These are phyloP conservation scores for Blechomonas ayalai DNA, from an alignment of 208 protist species.

Conservation along the genomic window DNA sequence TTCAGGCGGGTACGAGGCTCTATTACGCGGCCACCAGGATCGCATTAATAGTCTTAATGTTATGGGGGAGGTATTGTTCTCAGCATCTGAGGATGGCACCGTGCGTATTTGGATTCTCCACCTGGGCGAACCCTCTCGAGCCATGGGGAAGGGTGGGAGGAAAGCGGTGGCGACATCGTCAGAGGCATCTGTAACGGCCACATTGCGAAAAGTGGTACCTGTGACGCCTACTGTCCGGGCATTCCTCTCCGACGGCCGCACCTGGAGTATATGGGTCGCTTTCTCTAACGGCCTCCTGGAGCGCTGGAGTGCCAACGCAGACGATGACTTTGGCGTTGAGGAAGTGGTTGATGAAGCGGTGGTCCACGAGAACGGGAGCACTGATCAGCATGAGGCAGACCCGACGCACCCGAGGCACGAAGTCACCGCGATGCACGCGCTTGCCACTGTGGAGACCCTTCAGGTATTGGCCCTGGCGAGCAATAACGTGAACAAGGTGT, in stretches of 20 bases:
- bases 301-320: constrained; percentile 72
- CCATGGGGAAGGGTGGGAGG: constrained; percentile 7
- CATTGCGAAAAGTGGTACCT: constrained; percentile 42
- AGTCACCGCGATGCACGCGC: constrained; percentile 27
- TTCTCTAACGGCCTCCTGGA: constrained; percentile 75
- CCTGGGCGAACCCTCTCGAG: constrained; percentile 6
- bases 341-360: constrained; percentile 55
- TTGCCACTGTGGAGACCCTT: constrained; percentile 64
- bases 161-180: constrained; percentile 7
- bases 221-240: constrained; percentile 45
- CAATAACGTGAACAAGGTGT: constrained; percentile 85
- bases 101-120: constrained; percentile 63
- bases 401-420: neutral
- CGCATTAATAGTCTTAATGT: constrained; percentile 57
- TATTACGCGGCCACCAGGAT: constrained; percentile 39
- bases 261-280: constrained; percentile 68
- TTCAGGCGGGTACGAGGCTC: constrained; percentile 31
- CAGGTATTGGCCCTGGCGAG: constrained; percentile 75
- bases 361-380: neutral
- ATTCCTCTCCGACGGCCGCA: constrained; percentile 39
- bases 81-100: constrained; percentile 54
- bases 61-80: constrained; percentile 64
- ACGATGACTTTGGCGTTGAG: constrained; percentile 85
- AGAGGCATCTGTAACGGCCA: neutral
- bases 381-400: neutral